Evolutionary conservation across 768 basidiomycete genomes (phyloP).

Genomic region (Boletellus ananas): DNA sequence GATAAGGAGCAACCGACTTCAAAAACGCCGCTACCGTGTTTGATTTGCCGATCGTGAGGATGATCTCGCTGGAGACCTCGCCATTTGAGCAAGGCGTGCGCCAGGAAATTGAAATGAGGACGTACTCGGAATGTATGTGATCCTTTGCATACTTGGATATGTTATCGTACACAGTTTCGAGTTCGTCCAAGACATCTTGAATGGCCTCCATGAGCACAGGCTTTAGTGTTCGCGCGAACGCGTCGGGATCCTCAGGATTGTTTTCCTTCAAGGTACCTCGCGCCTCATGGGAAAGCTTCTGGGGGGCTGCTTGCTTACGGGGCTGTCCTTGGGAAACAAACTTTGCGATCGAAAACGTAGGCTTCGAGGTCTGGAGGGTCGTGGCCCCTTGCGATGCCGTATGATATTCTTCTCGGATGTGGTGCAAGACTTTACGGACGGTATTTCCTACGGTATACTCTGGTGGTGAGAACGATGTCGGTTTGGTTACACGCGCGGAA

Average conservation of each 20-base stretch:
- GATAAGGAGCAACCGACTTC: conserved; percentile 81
- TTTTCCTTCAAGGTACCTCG: conserved; percentile 62
- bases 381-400: conserved; percentile 60
- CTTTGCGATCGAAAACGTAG: conserved; percentile 69
- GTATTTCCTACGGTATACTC: conserved; percentile 96
- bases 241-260: conserved; percentile 73
- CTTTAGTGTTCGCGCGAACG: conserved; percentile 74
- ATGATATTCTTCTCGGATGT: conserved; percentile 92
- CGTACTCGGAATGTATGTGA: conserved; percentile 98
- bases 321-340: conserved; percentile 82
- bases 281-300: conserved; percentile 42
- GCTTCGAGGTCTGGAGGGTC: conserved; percentile 34
- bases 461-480: conserved; percentile 30
- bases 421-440: conserved; percentile 86
- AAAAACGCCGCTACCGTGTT: conserved; percentile 92
- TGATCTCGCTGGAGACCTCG: conserved; percentile 69
- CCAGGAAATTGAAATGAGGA: conserved; percentile 4
- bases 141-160: conserved; percentile 92
- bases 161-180: conserved; percentile 94
- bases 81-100: neutral
- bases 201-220: conserved; percentile 97
- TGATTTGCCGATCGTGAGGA: conserved; percentile 91
- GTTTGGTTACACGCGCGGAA: conserved; percentile 2
- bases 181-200: conserved; percentile 91
- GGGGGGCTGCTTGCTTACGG: conserved; percentile 38